Evolutionary conservation across 805 yeast genomes (phyloP).

Genomic region (Candida peoriensis): DNA sequence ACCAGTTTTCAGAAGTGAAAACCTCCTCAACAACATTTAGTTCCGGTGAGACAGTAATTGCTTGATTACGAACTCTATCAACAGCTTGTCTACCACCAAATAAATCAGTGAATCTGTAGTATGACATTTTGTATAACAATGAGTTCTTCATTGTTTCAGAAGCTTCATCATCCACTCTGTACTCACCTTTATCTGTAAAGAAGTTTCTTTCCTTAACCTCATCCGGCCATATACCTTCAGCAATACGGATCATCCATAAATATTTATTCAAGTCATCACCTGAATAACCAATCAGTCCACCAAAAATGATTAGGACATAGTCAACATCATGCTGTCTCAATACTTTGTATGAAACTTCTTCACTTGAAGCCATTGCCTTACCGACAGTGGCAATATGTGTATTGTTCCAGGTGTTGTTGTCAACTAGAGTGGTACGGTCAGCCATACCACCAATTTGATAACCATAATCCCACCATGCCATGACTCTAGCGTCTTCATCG

Average conservation of each 20-base stretch:
- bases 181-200: slow-evolving; percentile 84
- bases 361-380: slow-evolving; percentile 90
- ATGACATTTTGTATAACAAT: slow-evolving; percentile 91
- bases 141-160: slow-evolving; percentile 83
- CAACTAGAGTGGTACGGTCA: slow-evolving; percentile 96
- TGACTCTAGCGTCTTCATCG: slow-evolving; percentile 88
- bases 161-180: slow-evolving; percentile 78
- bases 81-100: slow-evolving; percentile 53
- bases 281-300: slow-evolving; percentile 87
- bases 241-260: slow-evolving; percentile 97
- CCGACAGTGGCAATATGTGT: slow-evolving; percentile 99
- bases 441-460: slow-evolving; percentile 99
- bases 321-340: slow-evolving; percentile 91
- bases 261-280: slow-evolving; percentile 97
- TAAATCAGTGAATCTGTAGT: slow-evolving; percentile 75
- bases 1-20: slow-evolving; percentile 93
- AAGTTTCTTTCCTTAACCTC: slow-evolving; percentile 82
- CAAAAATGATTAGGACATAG: slow-evolving; percentile 88
- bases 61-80: slow-evolving; percentile 89
- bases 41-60: slow-evolving; percentile 51
- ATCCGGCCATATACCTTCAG: slow-evolving; percentile 99
- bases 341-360: slow-evolving; percentile 83
- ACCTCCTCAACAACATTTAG: slow-evolving; percentile 87
- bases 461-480: slow-evolving; percentile 99
- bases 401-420: slow-evolving; percentile 98